These are phyloP conservation scores for Paratinospora sagittata DNA, from an alignment of 164 flowering plant genomes.

Conservation along the genomic window DNA sequence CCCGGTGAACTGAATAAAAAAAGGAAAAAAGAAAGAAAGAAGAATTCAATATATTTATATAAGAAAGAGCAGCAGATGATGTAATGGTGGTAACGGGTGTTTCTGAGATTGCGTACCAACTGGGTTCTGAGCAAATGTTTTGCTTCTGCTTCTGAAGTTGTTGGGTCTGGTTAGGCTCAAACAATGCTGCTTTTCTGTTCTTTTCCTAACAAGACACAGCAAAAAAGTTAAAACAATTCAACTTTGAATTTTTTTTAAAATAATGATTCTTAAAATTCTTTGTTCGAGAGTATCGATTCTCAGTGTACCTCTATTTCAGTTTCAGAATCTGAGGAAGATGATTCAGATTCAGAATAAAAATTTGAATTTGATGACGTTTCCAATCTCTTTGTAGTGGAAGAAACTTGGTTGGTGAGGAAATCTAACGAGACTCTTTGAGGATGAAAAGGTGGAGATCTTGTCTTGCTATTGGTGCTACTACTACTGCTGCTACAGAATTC, in stretches of 20 bases:
- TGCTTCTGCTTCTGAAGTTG: conserved; percentile 31
- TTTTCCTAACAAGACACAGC: conserved; percentile 47
- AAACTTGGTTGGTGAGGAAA: conserved; percentile 22
- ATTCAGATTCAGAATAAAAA: conserved; percentile 25
- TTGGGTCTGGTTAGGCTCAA: conserved; percentile 25
- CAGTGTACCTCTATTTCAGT: conserved; percentile 33
- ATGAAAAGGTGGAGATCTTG: conserved; percentile 31
- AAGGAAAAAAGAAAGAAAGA: background rate
- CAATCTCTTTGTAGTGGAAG: conserved; percentile 11
- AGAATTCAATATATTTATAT: conserved; percentile 13
- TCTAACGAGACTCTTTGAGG: conserved; percentile 50
- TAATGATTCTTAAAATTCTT: background rate
- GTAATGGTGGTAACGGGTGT: conserved; percentile 1
- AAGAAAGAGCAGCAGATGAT: conserved; percentile 6
- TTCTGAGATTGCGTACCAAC: conserved; percentile 30
- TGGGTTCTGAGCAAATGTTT: conserved; percentile 32
- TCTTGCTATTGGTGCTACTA: conserved; percentile 16
- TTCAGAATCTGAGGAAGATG: conserved; percentile 33
- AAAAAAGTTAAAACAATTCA: background rate
- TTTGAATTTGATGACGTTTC: conserved; percentile 12
- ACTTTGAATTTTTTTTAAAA: background rate
- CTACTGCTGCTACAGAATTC: conserved; percentile 27
- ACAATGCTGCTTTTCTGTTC: conserved; percentile 34
- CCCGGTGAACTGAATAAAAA: conserved; percentile 31
- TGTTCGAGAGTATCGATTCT: conserved; percentile 28